phyloP scores from a whole-genome alignment of 805 yeast species.

The Schwanniomyces yamadae region DNA sequence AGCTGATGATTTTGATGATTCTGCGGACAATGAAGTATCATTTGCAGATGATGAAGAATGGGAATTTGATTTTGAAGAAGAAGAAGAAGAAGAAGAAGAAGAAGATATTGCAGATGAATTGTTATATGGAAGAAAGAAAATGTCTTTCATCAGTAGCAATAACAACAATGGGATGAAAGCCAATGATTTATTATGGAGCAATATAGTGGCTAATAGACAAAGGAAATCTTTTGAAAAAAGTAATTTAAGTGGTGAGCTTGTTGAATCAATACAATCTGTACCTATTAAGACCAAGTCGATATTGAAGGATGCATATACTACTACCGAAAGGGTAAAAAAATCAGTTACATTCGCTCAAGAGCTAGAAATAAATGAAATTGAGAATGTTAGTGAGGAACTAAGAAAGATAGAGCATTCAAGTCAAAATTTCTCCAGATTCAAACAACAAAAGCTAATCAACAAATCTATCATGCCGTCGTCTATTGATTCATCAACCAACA shows the following conservation, averaged over 20 bases:
- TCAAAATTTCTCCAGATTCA: constrained; percentile 19
- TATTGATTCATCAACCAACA: not conserved
- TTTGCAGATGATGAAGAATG: constrained; percentile 36
- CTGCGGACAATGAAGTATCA: constrained; percentile 19
- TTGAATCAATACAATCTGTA: not conserved
- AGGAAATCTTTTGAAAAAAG: constrained; percentile 3
- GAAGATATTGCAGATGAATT: constrained; percentile 33
- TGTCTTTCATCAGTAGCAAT: constrained; percentile 13
- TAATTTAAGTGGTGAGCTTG: not conserved
- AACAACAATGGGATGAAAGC: constrained; percentile 7
- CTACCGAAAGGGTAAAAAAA: constrained; percentile 28
- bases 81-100: constrained; percentile 26
- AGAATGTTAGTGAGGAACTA: constrained; percentile 51
- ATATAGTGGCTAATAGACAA: constrained; percentile 30
- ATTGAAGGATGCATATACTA: not conserved
- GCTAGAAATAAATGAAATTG: constrained; percentile 59
- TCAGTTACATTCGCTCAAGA: constrained; percentile 54
- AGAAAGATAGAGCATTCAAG: constrained; percentile 24
- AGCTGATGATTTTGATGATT: constrained; percentile 46
- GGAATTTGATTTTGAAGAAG: constrained; percentile 35
- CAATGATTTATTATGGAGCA: constrained; percentile 38
- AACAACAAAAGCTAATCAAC: constrained; percentile 10
- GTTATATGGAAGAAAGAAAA: constrained; percentile 18
- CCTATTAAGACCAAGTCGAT: not conserved
- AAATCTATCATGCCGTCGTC: not conserved